A percentile compares a stretch with the other conserved stretches of the same genome.
Evolutionary conservation across 2,329 filamentous ascomycete species (phyloP).

Genomic region (Pyrenophora teres): DNA sequence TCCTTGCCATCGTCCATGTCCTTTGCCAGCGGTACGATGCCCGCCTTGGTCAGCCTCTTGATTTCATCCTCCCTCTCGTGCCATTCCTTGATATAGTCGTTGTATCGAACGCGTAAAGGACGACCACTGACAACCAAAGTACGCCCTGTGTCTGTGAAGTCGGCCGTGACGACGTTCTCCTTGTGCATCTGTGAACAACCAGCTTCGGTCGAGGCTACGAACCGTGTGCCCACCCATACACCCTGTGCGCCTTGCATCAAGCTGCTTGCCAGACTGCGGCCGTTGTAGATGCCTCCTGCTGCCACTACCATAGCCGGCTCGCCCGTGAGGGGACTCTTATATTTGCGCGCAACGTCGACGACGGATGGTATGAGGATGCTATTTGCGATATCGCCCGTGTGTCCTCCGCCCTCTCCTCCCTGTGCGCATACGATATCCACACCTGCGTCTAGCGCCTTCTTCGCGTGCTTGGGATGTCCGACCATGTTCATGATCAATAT

Average conservation of each 20-base stretch:
- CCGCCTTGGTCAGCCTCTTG: constrained; percentile 72
- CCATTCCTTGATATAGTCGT: constrained; percentile 84
- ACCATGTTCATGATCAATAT: constrained; percentile 98
- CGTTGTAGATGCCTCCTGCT: constrained; percentile 85
- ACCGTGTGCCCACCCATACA: constrained; percentile 93
- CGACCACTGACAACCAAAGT: constrained; percentile 83
- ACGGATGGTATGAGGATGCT: constrained; percentile 87
- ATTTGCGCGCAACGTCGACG: constrained; percentile 77
- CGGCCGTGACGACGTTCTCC: constrained; percentile 77
- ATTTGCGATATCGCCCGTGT: constrained; percentile 86
- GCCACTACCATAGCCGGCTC: constrained; percentile 79
- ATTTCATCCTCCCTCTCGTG: constrained; percentile 76
- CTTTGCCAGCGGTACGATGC: constrained; percentile 78
- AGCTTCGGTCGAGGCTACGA: constrained; percentile 82
- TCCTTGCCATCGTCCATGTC: constrained; percentile 84
- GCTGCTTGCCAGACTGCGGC: constrained; percentile 76
- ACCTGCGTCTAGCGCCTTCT: constrained; percentile 83
- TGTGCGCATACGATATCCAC: constrained; percentile 93
- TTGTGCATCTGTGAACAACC: constrained; percentile 83
- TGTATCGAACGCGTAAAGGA: constrained; percentile 78
- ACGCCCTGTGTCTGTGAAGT: constrained; percentile 77
- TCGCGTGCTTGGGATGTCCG: constrained; percentile 86
- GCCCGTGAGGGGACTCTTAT: constrained; percentile 72
- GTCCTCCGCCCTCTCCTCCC: constrained; percentile 90
- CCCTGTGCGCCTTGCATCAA: constrained; percentile 87